Conservation (phyloP, 129 eudicot genomes). For the Cynara cardunculus region DNA sequence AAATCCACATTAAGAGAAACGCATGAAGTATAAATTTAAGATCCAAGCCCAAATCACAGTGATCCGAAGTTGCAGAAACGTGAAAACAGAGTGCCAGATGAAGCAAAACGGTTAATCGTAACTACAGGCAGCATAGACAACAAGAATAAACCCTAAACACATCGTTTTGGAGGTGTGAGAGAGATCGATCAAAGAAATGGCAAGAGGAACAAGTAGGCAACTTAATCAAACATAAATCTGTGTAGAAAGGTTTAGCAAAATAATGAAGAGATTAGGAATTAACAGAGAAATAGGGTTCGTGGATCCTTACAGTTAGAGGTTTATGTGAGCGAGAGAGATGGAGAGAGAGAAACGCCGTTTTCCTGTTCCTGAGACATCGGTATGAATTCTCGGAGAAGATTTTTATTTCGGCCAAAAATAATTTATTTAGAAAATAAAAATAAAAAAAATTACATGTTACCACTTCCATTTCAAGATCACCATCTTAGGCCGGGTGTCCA, state of each 20-base stretch:
- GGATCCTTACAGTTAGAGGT: constrained; percentile 42
- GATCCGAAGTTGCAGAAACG: constrained; percentile 23
- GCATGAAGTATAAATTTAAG: constrained; percentile 6
- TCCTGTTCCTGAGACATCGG: constrained; percentile 35
- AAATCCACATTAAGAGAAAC: constrained; percentile 7
- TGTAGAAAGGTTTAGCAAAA: background rate
- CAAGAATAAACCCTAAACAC: constrained; percentile 21
- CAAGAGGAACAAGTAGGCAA: background rate
- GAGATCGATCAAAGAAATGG: constrained; percentile 24
- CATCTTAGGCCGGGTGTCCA: constrained; percentile 10
- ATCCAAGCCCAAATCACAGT: constrained; percentile 27
- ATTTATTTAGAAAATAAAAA: background rate
- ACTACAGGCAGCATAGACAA: constrained; percentile 9
- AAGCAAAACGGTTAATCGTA: constrained; percentile 13
- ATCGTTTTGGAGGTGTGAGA: background rate
- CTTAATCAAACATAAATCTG: background rate
- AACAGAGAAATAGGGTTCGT: constrained; percentile 29
- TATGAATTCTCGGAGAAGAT: constrained; percentile 21
- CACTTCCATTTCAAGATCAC: background rate
- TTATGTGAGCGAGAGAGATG: constrained; percentile 18
- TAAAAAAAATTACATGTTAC: background rate
- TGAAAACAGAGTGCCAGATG: background rate
- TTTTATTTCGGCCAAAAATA: constrained; percentile 21
- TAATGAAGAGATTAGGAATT: background rate
- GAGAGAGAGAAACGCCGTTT: constrained; percentile 20